Conservation (phyloP, 2,329 filamentous ascomycete genomes). For the Dryadomyces sulphureus region DNA sequence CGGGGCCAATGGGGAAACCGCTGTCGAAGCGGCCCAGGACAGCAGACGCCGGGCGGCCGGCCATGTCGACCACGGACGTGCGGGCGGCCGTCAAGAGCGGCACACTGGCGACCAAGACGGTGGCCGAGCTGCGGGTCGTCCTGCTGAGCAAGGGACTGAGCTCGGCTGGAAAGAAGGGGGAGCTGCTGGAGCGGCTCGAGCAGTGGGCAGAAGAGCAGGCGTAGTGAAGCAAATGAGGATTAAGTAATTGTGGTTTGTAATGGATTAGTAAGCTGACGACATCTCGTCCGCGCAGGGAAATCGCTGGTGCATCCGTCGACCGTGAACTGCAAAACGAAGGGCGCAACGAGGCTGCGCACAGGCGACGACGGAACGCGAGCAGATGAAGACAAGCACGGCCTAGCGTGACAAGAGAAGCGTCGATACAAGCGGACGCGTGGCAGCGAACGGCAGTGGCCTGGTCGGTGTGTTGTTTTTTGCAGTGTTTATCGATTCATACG, state of each 20-base stretch:
- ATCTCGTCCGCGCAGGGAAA: too few relatives aligned
- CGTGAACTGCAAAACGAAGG: too few relatives aligned
- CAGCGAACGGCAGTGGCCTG: too few relatives aligned
- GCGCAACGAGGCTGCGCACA: too few relatives aligned
- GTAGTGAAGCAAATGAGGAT: conserved; percentile 1
- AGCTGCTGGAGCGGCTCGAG: conserved; percentile 39
- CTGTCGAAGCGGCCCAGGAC: conserved; percentile 39
- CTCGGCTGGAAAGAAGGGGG: conserved; percentile 35
- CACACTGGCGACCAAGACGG: conserved; percentile 37
- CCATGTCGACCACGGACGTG: conserved; percentile 27
- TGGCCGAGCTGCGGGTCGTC: conserved; percentile 35
- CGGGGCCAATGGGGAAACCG: conserved; percentile 17
- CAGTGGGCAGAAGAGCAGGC: conserved; percentile 37
- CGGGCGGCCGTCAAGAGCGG: conserved; percentile 31
- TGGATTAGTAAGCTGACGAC: background rate
- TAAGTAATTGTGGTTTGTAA: background rate
- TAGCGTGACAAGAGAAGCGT: too few relatives aligned
- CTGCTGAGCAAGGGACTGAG: conserved; percentile 32
- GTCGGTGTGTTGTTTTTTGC: too few relatives aligned
- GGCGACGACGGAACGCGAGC: too few relatives aligned
- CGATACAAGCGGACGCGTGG: too few relatives aligned
- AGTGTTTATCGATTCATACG: too few relatives aligned
- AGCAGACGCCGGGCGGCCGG: conserved; percentile 18
- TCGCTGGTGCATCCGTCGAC: too few relatives aligned
- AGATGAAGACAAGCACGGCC: too few relatives aligned